These are phyloP conservation scores for Solanum bulbocastanum DNA, from an alignment of 257 asterid species.

Conservation along the genomic window DNA sequence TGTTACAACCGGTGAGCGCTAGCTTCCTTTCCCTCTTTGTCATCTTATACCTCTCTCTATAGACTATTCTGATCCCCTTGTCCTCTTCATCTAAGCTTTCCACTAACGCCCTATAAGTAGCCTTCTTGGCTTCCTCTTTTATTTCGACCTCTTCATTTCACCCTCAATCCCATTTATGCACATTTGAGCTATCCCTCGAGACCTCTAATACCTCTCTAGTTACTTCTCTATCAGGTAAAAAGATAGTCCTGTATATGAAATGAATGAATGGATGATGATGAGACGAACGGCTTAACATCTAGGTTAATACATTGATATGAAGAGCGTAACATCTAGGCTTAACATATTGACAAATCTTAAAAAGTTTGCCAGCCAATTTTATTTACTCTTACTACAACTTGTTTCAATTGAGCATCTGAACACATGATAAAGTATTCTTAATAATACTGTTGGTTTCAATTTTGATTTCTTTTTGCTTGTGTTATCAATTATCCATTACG, in stretches of 20 bases:
- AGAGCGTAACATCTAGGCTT: neutral
- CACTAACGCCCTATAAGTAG: no score
- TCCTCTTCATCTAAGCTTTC: no score
- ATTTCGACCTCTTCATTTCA: neutral
- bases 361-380: neutral
- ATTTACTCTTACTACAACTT: no score
- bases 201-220: neutral
- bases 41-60: no score
- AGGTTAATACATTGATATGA: no score
- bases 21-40: no score
- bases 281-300: neutral
- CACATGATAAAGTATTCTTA: neutral
- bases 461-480: neutral
- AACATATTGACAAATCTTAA: neutral
- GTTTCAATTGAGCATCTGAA: neutral
- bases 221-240: neutral
- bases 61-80: no score
- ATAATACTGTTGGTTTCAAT: no score
- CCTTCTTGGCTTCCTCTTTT: neutral
- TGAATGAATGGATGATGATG: neutral
- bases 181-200: neutral
- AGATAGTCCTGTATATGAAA: neutral
- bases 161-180: neutral
- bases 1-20: no score
- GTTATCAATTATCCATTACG: neutral